Evolutionary conservation across 73 alveolate genomes (phyloP).

Genomic region (Uronychia setigera): DNA sequence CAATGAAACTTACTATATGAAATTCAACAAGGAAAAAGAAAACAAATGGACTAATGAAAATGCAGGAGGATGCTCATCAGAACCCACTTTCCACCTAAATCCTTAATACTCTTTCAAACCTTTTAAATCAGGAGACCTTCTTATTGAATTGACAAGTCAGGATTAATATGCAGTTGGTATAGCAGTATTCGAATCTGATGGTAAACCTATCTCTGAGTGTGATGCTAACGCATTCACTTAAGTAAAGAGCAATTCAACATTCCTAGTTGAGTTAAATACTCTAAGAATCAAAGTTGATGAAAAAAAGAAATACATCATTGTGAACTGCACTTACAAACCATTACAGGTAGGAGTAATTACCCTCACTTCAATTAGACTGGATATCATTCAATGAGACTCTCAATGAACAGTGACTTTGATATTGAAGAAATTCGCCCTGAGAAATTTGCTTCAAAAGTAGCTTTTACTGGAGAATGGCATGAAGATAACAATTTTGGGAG

Average conservation of each 20-base stretch:
- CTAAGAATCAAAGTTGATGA: not conserved
- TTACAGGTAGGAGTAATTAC: not conserved
- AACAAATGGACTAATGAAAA: not conserved
- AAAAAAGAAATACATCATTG: not conserved
- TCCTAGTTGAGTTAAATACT: not conserved
- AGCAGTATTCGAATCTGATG: not conserved
- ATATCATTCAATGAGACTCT: not conserved
- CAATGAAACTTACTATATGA: not conserved
- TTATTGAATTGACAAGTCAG: not conserved
- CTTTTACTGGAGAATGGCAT: not conserved
- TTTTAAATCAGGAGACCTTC: not conserved
- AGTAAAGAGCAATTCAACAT: not conserved
- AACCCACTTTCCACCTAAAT: not conserved
- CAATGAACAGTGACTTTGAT: not conserved
- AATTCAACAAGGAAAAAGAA: not conserved
- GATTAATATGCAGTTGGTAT: not conserved
- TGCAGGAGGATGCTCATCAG: conserved; percentile 1
- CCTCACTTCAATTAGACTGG: not conserved
- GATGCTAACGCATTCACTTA: not conserved
- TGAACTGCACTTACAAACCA: not conserved
- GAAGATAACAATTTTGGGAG: not conserved
- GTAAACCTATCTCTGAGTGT: not conserved
- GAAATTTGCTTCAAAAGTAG: not conserved
- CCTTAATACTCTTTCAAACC: not conserved
- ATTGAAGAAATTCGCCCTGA: not conserved